Conservation (phyloP, 73 alveolate species). For the Loxodes magnus region DNA sequence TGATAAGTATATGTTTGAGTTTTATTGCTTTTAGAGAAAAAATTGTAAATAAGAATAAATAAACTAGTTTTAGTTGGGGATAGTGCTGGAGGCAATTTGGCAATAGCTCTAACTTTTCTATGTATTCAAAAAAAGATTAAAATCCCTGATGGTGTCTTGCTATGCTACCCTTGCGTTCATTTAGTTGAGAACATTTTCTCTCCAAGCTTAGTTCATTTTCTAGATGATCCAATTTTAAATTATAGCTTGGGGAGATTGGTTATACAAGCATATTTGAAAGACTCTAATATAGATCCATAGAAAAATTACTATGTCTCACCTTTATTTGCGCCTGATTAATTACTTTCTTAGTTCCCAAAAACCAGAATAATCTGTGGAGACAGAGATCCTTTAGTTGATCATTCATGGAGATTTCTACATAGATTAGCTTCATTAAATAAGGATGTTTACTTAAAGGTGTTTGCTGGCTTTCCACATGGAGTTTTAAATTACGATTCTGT, state of each 20-base stretch:
- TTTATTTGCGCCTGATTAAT: slow-evolving; percentile 14
- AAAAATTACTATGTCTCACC: slow-evolving; percentile 10
- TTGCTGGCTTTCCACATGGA: too few species aligned
- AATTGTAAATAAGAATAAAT: slow-evolving; percentile 29
- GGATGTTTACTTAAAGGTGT: too few species aligned
- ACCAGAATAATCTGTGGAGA: slow-evolving; percentile 30
- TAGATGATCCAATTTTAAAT: slow-evolving; percentile 19
- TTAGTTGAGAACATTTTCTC: slow-evolving; percentile 10
- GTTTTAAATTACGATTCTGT: too few species aligned
- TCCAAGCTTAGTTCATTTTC: slow-evolving; percentile 6
- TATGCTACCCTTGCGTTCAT: slow-evolving; percentile 29
- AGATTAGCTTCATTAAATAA: too few species aligned
- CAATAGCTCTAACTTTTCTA: slow-evolving; percentile 40
- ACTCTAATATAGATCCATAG: slow-evolving; percentile 6
- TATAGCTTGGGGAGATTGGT: slow-evolving; percentile 2
- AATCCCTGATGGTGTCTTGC: slow-evolving; percentile 43
- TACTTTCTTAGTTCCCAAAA: slow-evolving; percentile 43
- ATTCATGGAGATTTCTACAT: slow-evolving; percentile 36
- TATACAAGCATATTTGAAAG: slow-evolving; percentile 12
- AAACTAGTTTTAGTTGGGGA: slow-evolving; percentile 66
- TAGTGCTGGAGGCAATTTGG: slow-evolving; percentile 78
- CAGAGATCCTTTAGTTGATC: slow-evolving; percentile 64
- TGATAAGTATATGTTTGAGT: slow-evolving; percentile 76
- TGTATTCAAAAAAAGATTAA: slow-evolving; percentile 38
- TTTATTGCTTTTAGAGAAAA: slow-evolving; percentile 24